Evolutionary conservation across 2,329 filamentous ascomycete species (phyloP).

Genomic region (Ceratocystis papillata): DNA sequence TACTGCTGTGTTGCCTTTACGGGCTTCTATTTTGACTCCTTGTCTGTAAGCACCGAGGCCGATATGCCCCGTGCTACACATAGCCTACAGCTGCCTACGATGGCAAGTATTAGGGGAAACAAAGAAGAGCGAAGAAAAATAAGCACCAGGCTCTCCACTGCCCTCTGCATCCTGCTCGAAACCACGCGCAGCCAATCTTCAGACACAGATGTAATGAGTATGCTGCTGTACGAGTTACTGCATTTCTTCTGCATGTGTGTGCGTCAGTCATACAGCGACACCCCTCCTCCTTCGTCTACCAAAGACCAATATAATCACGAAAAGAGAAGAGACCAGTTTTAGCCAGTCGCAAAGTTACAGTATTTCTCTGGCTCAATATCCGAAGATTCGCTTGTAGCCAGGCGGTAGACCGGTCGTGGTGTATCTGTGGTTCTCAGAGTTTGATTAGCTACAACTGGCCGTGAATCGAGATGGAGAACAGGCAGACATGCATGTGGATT

Average conservation of each 20-base stretch:
- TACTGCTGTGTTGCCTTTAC: neutral
- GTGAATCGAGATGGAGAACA: neutral
- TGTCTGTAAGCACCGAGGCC: neutral
- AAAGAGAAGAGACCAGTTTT: no score
- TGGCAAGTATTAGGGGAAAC: neutral
- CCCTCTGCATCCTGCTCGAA: neutral
- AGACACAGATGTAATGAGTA: neutral
- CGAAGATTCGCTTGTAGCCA: neutral
- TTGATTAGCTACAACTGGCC: neutral
- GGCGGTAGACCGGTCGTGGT: neutral
- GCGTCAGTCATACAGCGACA: neutral
- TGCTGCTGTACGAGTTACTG: no score
- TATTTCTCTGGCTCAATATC: neutral
- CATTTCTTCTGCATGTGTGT: neutral
- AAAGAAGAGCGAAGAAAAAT: no score
- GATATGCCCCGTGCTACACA: neutral
- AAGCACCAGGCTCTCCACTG: no score
- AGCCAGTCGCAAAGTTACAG: no score
- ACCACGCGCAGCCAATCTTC: neutral
- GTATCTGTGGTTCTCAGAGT: neutral
- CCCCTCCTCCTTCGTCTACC: neutral
- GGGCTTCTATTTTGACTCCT: neutral
- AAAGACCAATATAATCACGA: neutral
- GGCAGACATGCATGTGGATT: neutral
- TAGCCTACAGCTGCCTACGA: neutral